Evolutionary conservation across 2,329 filamentous ascomycete species (phyloP).

Genomic region (Scopulariopsis brevicaulis): DNA sequence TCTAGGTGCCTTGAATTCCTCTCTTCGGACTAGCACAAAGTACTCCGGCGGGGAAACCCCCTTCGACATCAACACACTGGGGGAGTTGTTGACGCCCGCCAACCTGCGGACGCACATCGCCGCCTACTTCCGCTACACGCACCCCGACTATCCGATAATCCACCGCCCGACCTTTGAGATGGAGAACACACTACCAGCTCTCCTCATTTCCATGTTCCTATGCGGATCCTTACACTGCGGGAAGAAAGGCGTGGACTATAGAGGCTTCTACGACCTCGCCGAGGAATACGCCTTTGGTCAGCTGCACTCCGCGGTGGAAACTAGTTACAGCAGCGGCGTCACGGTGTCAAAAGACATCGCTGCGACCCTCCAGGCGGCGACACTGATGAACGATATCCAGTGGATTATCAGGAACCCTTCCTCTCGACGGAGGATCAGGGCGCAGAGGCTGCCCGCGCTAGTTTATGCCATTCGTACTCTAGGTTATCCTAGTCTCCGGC

Average conservation of each 20-base stretch:
- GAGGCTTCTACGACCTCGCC: neutral
- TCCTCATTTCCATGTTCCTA: neutral
- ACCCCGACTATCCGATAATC: neutral
- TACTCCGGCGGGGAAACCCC: neutral
- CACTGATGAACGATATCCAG: neutral
- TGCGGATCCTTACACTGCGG: neutral
- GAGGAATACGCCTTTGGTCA: conserved; percentile 1
- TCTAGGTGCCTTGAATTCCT: neutral
- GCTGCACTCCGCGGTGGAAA: neutral
- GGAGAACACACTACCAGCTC: neutral
- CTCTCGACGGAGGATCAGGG: neutral
- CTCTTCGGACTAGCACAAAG: neutral
- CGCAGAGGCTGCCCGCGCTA: neutral
- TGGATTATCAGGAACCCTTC: neutral
- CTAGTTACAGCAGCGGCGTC: neutral
- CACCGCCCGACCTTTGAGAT: conserved; percentile 1
- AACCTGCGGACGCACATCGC: neutral
- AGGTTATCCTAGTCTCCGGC: neutral
- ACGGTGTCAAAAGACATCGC: neutral
- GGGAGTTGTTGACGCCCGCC: neutral
- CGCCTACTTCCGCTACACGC: conserved; percentile 1
- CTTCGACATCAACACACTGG: neutral
- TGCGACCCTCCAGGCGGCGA: neutral
- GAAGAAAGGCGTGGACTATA: neutral
- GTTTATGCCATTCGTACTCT: neutral